phyloP scores from a whole-genome alignment of 306 rosid species.

The Boehmeria nivea region DNA sequence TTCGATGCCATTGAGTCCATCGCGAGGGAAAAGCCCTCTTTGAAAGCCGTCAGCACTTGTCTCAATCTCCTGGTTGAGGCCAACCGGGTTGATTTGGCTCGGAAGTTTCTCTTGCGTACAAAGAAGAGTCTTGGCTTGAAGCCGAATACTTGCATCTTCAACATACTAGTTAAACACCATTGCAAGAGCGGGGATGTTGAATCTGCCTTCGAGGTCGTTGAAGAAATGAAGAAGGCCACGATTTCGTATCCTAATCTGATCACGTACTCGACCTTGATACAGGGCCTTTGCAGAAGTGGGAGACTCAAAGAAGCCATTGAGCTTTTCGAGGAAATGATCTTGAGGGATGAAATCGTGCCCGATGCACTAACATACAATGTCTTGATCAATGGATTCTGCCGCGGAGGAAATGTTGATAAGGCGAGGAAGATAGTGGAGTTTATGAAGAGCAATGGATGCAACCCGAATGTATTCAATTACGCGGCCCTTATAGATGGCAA shows the following conservation, averaged over 20 bases:
- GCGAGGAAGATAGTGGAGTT: conserved; percentile 62
- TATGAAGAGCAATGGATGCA: conserved; percentile 75
- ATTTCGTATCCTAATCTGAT: conserved; percentile 64
- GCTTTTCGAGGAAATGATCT: conserved; percentile 73
- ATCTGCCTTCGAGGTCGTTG: conserved; percentile 68
- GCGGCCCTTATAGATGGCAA: conserved; percentile 63
- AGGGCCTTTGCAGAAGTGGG: conserved; percentile 65
- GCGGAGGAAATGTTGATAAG: conserved; percentile 48
- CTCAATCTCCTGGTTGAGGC: conserved; percentile 72
- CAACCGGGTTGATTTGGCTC: conserved; percentile 57
- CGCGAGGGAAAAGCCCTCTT: conserved; percentile 70
- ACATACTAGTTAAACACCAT: conserved; percentile 80
- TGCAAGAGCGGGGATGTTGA: conserved; percentile 70
- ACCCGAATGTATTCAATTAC: conserved; percentile 67
- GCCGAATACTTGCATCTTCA: conserved; percentile 77
- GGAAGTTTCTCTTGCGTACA: conserved; percentile 52
- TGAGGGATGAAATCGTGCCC: conserved; percentile 55
- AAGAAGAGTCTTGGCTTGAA: conserved; percentile 40
- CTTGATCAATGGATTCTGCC: conserved; percentile 71
- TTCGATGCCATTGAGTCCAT: conserved; percentile 55
- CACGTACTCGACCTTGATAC: conserved; percentile 78
- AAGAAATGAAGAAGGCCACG: conserved; percentile 57
- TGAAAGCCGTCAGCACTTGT: conserved; percentile 71
- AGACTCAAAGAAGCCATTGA: conserved; percentile 73
- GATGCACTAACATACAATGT: conserved; percentile 69